Conservation (phyloP, 305 asterid genomes). For the Fraxinus baroniana region DNA sequence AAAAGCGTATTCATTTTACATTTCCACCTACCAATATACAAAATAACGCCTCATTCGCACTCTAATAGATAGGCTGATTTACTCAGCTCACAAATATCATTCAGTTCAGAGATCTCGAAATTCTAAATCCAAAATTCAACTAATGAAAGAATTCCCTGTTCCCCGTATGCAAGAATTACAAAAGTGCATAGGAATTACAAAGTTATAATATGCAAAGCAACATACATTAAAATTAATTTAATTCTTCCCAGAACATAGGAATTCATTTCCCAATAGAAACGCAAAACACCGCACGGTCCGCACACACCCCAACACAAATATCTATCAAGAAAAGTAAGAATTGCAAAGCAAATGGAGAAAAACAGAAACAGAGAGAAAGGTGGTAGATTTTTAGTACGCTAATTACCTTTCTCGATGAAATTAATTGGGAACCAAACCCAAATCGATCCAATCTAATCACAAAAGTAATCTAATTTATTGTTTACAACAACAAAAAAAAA, state of each 20-base stretch:
- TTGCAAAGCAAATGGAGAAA: conserved; percentile 14
- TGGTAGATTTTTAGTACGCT: not conserved
- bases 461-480: not conserved
- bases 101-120: conserved; percentile 19
- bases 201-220: conserved; percentile 29
- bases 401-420: not conserved
- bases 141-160: not conserved
- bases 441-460: too few species aligned
- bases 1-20: conserved; percentile 6
- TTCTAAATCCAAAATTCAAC: conserved; percentile 1
- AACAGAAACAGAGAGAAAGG: conserved; percentile 17
- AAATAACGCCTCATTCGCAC: not conserved
- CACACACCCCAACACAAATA: conserved; percentile 14
- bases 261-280: conserved; percentile 22
- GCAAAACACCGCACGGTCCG: not conserved
- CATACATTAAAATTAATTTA: conserved; percentile 15
- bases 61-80: not conserved
- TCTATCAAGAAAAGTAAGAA: conserved; percentile 12
- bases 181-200: not conserved
- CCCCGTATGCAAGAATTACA: not conserved
- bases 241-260: conserved; percentile 29
- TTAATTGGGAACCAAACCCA: too few species aligned
- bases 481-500: conserved; percentile 9
- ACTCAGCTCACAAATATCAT: conserved; percentile 7
- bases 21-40: not conserved